Evolutionary conservation across 106 monocot genomes (phyloP).

Genomic region (Acorus gramineus): DNA sequence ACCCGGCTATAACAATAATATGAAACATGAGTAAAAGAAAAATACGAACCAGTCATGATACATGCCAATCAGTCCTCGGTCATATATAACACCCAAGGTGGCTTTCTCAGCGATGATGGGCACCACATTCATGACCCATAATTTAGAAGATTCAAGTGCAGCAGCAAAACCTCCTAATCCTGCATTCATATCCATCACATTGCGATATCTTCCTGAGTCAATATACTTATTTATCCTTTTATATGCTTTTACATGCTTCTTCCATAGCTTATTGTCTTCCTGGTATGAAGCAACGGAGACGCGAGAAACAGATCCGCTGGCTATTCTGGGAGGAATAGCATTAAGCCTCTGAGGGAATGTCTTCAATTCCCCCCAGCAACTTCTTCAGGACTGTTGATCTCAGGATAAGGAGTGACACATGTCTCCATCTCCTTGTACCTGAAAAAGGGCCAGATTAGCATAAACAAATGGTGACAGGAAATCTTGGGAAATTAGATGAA

Average conservation of each 20-base stretch:
- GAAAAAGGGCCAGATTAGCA: not conserved
- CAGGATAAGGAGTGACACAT: constrained; percentile 19
- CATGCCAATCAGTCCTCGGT: constrained; percentile 41
- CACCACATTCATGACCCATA: constrained; percentile 56
- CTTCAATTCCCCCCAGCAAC: constrained; percentile 20
- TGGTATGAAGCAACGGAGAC: constrained; percentile 19
- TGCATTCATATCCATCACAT: constrained; percentile 8
- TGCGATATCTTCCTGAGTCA: constrained; percentile 24
- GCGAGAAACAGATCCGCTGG: constrained; percentile 20
- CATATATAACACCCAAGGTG: constrained; percentile 30
- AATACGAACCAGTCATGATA: constrained; percentile 45
- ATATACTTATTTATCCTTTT: constrained; percentile 29
- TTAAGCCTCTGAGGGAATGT: constrained; percentile 38
- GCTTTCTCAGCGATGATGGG: constrained; percentile 31
- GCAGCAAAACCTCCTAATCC: constrained; percentile 46
- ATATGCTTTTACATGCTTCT: constrained; percentile 35
- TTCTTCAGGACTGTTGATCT: constrained; percentile 19
- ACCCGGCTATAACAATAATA: too few species aligned
- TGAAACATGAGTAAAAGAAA: not conserved
- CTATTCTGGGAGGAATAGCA: constrained; percentile 33
- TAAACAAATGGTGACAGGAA: too few species aligned
- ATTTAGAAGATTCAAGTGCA: constrained; percentile 28
- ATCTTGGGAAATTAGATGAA: too few species aligned
- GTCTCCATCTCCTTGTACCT: constrained; percentile 57
- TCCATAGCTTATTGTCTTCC: constrained; percentile 32